Percentiles rank a stretch among this genome's conserved stretches.
phyloP scores from a whole-genome alignment of 1,284 basidiomycete species.

The Papiliotrema flavescens region DNA sequence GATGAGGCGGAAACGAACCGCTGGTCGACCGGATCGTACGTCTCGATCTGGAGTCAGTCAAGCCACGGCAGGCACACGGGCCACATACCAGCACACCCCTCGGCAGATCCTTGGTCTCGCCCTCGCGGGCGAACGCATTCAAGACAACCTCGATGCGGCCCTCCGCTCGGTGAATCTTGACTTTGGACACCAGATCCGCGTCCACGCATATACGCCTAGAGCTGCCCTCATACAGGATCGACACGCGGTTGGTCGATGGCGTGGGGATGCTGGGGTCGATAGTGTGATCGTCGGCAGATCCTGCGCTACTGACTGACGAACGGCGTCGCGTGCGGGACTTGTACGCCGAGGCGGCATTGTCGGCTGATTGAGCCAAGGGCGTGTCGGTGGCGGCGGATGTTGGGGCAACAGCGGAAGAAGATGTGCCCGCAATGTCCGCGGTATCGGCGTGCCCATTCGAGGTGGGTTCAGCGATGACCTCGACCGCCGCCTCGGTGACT shows the following conservation, averaged over 20 bases:
- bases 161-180: slow-evolving; percentile 75
- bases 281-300: background rate
- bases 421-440: background rate
- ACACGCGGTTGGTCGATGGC: slow-evolving; percentile 22
- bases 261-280: background rate
- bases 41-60: slow-evolving; percentile 35
- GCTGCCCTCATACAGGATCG: slow-evolving; percentile 78
- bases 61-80: background rate
- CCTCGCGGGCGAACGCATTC: slow-evolving; percentile 54
- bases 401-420: background rate
- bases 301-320: slow-evolving; percentile 21
- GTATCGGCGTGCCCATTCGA: background rate
- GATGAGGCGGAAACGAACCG: slow-evolving; percentile 35
- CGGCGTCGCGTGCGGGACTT: slow-evolving; percentile 23
- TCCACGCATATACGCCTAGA: slow-evolving; percentile 82
- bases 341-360: slow-evolving; percentile 33
- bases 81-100: slow-evolving; percentile 48
- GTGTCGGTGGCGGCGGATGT: background rate
- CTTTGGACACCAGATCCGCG: slow-evolving; percentile 74
- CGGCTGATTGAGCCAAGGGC: slow-evolving; percentile 25
- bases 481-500: background rate
- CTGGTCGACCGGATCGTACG: slow-evolving; percentile 40
- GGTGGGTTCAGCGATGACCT: background rate
- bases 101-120: slow-evolving; percentile 20
- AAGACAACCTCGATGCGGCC: slow-evolving; percentile 80